Evolutionary conservation across 2,329 filamentous ascomycete species (phyloP).

Genomic region (Hymenoscyphus occultus): DNA sequence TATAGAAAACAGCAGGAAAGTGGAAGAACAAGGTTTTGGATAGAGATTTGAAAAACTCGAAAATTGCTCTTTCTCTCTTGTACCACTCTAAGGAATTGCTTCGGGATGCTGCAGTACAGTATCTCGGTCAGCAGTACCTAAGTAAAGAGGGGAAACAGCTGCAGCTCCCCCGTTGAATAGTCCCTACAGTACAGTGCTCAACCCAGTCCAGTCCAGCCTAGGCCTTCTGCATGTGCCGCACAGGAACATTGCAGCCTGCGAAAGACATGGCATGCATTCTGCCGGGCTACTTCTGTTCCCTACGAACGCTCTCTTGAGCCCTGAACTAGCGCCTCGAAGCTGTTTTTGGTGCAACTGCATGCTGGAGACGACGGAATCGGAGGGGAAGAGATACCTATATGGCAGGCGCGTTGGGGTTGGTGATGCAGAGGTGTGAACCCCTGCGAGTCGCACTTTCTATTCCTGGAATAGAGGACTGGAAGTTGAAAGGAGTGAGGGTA

Average conservation of each 20-base stretch:
- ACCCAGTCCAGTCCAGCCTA: too few relatives aligned
- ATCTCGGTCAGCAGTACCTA: neutral
- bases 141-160: neutral
- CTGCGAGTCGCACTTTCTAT: neutral
- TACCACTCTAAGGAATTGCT: too few relatives aligned
- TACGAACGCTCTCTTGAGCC: neutral
- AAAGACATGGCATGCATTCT: neutral
- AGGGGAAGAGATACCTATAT: neutral
- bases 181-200: neutral
- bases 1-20: neutral
- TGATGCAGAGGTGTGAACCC: neutral
- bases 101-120: too few relatives aligned
- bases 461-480: neutral
- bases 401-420: neutral
- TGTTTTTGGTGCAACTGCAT: neutral
- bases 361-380: neutral
- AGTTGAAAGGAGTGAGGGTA: too few relatives aligned
- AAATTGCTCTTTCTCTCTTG: too few relatives aligned
- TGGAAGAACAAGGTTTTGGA: too few relatives aligned
- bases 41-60: too few relatives aligned
- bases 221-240: neutral
- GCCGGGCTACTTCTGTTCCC: neutral
- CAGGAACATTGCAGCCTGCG: neutral
- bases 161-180: neutral
- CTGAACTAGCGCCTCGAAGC: neutral